phyloP scores from a whole-genome alignment of 306 rosid genomes.

The Abrus precatorius region DNA sequence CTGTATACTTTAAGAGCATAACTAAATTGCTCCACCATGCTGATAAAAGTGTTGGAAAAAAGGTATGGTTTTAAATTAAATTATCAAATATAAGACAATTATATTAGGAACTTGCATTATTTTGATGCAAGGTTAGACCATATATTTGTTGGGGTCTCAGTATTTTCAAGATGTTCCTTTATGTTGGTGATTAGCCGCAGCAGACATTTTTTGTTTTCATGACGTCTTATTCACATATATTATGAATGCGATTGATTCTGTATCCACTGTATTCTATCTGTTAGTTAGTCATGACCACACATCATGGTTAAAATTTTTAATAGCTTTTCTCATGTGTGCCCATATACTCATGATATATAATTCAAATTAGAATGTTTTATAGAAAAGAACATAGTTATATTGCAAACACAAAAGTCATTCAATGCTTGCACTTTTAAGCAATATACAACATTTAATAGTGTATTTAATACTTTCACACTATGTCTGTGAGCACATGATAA shows the following conservation, averaged over 20 bases:
- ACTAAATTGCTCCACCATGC: slow-evolving; percentile 68
- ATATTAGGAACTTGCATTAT: slow-evolving; percentile 14
- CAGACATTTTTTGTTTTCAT: not conserved
- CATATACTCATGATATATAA: not conserved
- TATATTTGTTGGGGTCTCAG: slow-evolving; percentile 2
- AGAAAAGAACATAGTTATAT: not conserved
- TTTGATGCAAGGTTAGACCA: not conserved
- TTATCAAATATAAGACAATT: not conserved
- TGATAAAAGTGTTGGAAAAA: slow-evolving; percentile 69
- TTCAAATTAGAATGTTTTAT: not conserved
- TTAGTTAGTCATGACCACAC: slow-evolving; percentile 15
- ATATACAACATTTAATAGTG: not conserved
- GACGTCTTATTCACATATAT: not conserved
- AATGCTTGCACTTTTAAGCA: not conserved
- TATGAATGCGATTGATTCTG: not conserved
- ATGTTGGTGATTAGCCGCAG: not conserved
- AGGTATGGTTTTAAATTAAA: slow-evolving; percentile 59
- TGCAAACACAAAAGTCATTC: not conserved
- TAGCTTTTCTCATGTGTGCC: not conserved
- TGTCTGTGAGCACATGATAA: not conserved
- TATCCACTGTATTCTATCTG: slow-evolving; percentile 2
- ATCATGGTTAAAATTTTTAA: not conserved
- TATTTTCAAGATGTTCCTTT: slow-evolving; percentile 2
- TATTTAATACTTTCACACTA: not conserved
- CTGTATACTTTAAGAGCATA: slow-evolving; percentile 69